Percentiles rank a stretch among this genome's conserved stretches.
Conservation (phyloP, 306 rosid species). For the Trifolium fragiferum region DNA sequence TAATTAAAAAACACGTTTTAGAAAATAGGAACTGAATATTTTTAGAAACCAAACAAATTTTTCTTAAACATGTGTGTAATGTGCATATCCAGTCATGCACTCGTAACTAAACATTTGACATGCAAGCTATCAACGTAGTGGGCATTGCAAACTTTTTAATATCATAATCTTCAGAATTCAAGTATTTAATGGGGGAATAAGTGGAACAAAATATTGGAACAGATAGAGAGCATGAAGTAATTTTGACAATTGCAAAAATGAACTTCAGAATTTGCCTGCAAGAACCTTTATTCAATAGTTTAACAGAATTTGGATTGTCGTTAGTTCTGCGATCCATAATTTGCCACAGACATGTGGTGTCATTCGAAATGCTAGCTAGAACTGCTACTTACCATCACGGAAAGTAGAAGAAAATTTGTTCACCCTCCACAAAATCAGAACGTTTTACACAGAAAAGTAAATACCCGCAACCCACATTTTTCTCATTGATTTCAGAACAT, state of each 20-base stretch:
- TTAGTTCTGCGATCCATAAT: slow-evolving; percentile 42
- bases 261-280: slow-evolving; percentile 41
- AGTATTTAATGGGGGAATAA: not conserved
- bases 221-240: not conserved
- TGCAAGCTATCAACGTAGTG: not conserved
- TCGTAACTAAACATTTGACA: not conserved
- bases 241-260: slow-evolving; percentile 12
- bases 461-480: slow-evolving; percentile 32
- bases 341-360: slow-evolving; percentile 38
- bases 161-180: not conserved
- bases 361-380: slow-evolving; percentile 39
- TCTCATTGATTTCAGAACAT: slow-evolving; percentile 29
- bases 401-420: slow-evolving; percentile 47
- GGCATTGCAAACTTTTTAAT: slow-evolving; percentile 7
- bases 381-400: slow-evolving; percentile 53
- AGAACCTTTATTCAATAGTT: slow-evolving; percentile 50
- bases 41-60: not conserved
- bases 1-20: no score
- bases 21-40: no score
- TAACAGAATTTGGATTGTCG: slow-evolving; percentile 48
- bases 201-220: slow-evolving; percentile 4
- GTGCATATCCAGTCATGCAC: not conserved
- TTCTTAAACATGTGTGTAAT: not conserved
- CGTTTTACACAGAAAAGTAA: slow-evolving; percentile 48
- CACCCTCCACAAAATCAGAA: slow-evolving; percentile 52